Evolutionary conservation across 345 rosid species (phyloP), one percentile per base, ranked within the genome.

Genomic region (Aurinia saxatilis): DNA sequence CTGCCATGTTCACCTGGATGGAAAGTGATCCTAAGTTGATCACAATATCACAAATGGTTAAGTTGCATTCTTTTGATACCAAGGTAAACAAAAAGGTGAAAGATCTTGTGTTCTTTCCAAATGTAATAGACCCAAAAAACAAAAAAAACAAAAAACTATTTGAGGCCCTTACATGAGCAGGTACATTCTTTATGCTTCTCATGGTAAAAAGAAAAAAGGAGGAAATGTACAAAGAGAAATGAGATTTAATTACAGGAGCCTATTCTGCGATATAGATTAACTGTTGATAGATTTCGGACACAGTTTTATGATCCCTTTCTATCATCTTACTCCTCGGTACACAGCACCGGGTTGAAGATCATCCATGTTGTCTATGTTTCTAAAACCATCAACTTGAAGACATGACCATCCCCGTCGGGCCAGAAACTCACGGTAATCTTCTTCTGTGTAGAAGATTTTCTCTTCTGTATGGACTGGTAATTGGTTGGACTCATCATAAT

Each of bases 381-480:
- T 80, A 65, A 84, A 90, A 10, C 92, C 95, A 69, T 87, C 89
- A 51, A 85, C 97, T 69, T 96, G 84, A 31, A 90, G 75, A 63
- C 82, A 78, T 36, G 79, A 79, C 88, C 91, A 93, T 16, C 95
- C 96, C 10, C 83, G 68, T 30, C 85, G 76, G 21, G 36, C 74
- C 11, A 90, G 84, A 76, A 85, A 90, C 3, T 87, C 87, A 4
- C 87, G 87, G 78, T 86, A 93, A 71, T 93, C 97, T 23, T 87
- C 96, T 75, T 92, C 96, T 0, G 83, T 84, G 75, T 90, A 93
- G 77, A 93, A 87, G 5, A 79, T 67, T 60, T 85, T 90, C 59
- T 93, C 99, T 76, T 90, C 96, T 0, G 91, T 75, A 62, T 93
- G 96, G 50, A 90, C 88, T 3, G 89, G 82, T 15, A 90, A 62